Percentiles rank a stretch among this genome's conserved stretches.
phyloP scores from a whole-genome alignment of 192 early-diverging fungal species.

The Backusella tarrabulga region DNA sequence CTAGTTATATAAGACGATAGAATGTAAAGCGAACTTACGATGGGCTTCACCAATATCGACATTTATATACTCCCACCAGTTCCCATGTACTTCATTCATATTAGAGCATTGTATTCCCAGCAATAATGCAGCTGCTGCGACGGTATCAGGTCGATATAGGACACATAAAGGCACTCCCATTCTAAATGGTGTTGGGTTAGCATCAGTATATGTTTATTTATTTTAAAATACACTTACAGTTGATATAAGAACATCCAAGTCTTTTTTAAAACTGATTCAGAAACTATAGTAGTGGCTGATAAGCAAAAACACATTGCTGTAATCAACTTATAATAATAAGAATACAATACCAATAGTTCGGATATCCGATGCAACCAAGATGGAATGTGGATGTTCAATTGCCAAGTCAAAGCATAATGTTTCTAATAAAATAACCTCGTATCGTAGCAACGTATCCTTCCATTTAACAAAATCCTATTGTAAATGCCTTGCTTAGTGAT shows the following conservation, averaged over 20 bases:
- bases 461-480: constrained; percentile 55
- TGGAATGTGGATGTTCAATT: constrained; percentile 63
- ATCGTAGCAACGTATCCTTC: constrained; percentile 49
- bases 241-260: constrained; percentile 56
- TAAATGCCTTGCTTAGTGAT: constrained; percentile 6
- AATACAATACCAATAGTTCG: constrained; percentile 21
- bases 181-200: not conserved
- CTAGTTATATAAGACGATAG: not conserved
- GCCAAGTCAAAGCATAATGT: constrained; percentile 70
- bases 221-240: constrained; percentile 23
- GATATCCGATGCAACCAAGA: constrained; percentile 36
- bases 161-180: constrained; percentile 48
- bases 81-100: not conserved
- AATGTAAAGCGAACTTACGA: constrained; percentile 17
- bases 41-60: constrained; percentile 29
- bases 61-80: constrained; percentile 17
- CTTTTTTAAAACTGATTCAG: constrained; percentile 35
- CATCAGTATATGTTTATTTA: not conserved
- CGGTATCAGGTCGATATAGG: constrained; percentile 37
- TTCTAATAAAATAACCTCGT: constrained; percentile 62
- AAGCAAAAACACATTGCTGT: not conserved
- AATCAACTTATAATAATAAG: not conserved
- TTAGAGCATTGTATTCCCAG: constrained; percentile 29
- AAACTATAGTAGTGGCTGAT: constrained; percentile 8
- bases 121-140: constrained; percentile 46